phyloP scores from a whole-genome alignment of 129 eudicot genomes.

The Lactuca sativa region DNA sequence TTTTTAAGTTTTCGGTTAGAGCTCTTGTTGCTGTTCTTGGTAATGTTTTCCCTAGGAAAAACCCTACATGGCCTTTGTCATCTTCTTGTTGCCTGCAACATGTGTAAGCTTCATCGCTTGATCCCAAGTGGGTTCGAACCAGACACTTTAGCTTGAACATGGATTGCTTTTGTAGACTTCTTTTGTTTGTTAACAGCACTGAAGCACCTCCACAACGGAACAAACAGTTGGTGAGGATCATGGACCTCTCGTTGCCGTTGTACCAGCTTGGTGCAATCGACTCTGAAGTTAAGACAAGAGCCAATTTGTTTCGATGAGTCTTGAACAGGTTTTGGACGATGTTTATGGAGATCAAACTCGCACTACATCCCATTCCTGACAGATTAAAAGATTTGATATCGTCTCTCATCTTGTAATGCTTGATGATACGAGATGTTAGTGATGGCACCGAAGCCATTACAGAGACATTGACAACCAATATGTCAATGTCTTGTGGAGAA shows the following conservation, averaged over 20 bases:
- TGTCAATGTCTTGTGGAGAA: slow-evolving; percentile 45
- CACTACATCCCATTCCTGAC: slow-evolving; percentile 56
- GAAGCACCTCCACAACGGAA: slow-evolving; percentile 45
- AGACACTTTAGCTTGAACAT: slow-evolving; percentile 41
- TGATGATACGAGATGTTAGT: slow-evolving; percentile 39
- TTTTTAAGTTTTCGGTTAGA: slow-evolving; percentile 29
- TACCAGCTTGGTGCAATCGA: slow-evolving; percentile 52
- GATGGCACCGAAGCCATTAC: slow-evolving; percentile 46
- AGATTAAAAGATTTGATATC: slow-evolving; percentile 42
- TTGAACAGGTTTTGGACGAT: slow-evolving; percentile 50
- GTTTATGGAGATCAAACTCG: slow-evolving; percentile 39
- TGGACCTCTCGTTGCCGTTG: slow-evolving; percentile 42
- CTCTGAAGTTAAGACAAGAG: slow-evolving; percentile 45
- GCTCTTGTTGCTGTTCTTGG: slow-evolving; percentile 41
- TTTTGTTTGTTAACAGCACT: slow-evolving; percentile 42
- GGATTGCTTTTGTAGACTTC: slow-evolving; percentile 28
- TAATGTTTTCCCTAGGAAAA: slow-evolving; percentile 37
- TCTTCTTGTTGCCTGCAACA: slow-evolving; percentile 46
- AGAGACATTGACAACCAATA: slow-evolving; percentile 54
- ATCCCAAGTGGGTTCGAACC: slow-evolving; percentile 50
- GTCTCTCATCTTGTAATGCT: slow-evolving; percentile 47
- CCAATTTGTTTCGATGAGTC: slow-evolving; percentile 32
- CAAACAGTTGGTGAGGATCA: slow-evolving; percentile 49
- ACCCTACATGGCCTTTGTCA: slow-evolving; percentile 42
- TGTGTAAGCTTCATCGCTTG: slow-evolving; percentile 41